Conservation (phyloP, 2,329 filamentous ascomycete species). For the Fusarium sp. region DNA sequence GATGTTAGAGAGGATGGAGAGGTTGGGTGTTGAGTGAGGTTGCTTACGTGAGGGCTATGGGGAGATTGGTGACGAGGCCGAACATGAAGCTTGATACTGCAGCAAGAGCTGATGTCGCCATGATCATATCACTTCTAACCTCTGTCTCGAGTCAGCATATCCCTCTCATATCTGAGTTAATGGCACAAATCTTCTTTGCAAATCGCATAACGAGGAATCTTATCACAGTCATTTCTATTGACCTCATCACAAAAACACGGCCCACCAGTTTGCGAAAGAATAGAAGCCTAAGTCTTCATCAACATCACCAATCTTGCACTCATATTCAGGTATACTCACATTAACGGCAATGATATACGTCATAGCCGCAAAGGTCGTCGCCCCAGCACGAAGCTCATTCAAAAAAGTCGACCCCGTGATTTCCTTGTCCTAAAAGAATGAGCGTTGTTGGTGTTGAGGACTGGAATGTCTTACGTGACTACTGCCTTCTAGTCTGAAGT, state of each 20-base stretch:
- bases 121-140: slow-evolving; percentile 79
- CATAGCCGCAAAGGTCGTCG: slow-evolving; percentile 61
- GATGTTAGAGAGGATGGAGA: slow-evolving; percentile 57
- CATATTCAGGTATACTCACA: slow-evolving; percentile 2
- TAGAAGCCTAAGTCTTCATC: slow-evolving; percentile 5
- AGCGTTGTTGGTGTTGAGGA: background rate
- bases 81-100: slow-evolving; percentile 66
- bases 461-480: slow-evolving; percentile 22
- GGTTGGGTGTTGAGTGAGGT: fast-evolving
- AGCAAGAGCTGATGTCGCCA: slow-evolving; percentile 81
- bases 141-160: slow-evolving; percentile 47
- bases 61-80: slow-evolving; percentile 35
- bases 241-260: slow-evolving; percentile 32
- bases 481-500: slow-evolving; percentile 36
- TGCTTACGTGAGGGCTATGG: slow-evolving; percentile 37
- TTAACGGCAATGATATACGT: slow-evolving; percentile 46
- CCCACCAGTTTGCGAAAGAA: slow-evolving; percentile 33
- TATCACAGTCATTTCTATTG: slow-evolving; percentile 56
- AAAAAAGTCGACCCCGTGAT: slow-evolving; percentile 69
- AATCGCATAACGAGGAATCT: slow-evolving; percentile 58
- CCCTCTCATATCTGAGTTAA: fast-evolving
- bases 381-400: slow-evolving; percentile 71
- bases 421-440: slow-evolving; percentile 53
- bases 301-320: background rate
- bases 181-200: slow-evolving; percentile 47